Conservation (phyloP, 805 yeast genomes). For the Teunomyces gatunensis region DNA sequence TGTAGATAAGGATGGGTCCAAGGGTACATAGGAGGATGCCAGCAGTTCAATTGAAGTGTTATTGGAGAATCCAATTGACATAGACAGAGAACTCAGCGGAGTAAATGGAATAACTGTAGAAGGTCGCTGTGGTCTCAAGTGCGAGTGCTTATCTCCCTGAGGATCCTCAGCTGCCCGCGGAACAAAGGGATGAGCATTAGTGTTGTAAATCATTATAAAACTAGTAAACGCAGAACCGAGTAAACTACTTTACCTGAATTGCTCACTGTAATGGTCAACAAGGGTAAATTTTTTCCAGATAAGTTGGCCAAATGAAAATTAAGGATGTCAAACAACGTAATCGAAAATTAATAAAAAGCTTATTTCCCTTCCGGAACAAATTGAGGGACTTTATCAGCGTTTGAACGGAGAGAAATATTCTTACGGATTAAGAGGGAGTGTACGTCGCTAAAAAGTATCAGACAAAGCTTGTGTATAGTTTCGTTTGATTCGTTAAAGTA, state of each 20-base stretch:
- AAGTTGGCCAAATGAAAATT: constrained; percentile 3
- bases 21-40: neutral
- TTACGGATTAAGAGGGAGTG: neutral
- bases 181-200: constrained; percentile 6
- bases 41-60: neutral
- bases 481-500: neutral
- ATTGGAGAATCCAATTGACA: neutral
- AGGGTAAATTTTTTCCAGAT: neutral
- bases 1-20: neutral
- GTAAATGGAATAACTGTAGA: neutral
- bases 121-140: neutral
- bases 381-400: constrained; percentile 1
- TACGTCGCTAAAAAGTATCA: neutral
- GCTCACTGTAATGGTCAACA: neutral
- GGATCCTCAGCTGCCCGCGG: neutral
- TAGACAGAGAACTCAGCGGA: neutral
- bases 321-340: constrained; percentile 3
- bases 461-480: neutral
- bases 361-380: neutral
- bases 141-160: neutral
- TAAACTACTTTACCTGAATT: neutral
- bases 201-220: neutral
- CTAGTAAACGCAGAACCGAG: neutral
- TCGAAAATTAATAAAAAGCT: neutral
- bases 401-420: neutral